Percentiles rank a stretch among this genome's conserved stretches.
Conservation (phyloP, 2,329 filamentous ascomycete species). For the Pseudonectria buxi region DNA sequence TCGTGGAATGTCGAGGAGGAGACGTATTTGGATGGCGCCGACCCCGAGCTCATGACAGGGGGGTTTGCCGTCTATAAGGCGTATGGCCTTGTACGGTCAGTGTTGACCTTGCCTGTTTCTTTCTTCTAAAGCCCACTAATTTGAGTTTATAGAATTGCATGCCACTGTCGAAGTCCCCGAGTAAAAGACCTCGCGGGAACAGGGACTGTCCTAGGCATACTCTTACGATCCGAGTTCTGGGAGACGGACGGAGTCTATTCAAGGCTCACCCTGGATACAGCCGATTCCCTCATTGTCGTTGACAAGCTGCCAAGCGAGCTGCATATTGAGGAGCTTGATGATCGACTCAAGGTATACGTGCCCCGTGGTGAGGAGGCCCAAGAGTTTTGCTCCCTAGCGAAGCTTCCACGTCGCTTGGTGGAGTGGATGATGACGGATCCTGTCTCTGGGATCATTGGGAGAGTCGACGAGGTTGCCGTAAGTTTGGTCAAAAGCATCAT, state of each 20-base stretch:
- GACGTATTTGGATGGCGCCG: background rate
- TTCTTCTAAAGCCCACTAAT: background rate
- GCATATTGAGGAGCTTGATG: conserved; percentile 12
- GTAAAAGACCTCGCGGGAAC: conserved; percentile 5
- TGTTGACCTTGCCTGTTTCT: background rate
- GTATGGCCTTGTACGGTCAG: conserved; percentile 12
- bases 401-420: conserved; percentile 14
- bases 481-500: conserved; percentile 11
- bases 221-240: conserved; percentile 12
- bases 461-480: conserved; percentile 11
- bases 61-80: conserved; percentile 13
- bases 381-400: conserved; percentile 12
- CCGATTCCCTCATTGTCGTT: conserved; percentile 8
- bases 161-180: conserved; percentile 15
- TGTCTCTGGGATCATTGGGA: conserved; percentile 1
- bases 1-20: conserved; percentile 12
- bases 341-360: conserved; percentile 10
- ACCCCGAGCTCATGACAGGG: background rate
- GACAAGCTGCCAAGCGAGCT: conserved; percentile 13
- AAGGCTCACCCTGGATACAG: conserved; percentile 8
- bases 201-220: conserved; percentile 9
- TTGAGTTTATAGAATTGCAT: conserved; percentile 8
- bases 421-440: conserved; percentile 20
- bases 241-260: conserved; percentile 3
- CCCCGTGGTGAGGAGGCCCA: conserved; percentile 11